Evolutionary conservation across 495 filamentous ascomycete species (phyloP).

Genomic region (Penicillium cinerascens): DNA sequence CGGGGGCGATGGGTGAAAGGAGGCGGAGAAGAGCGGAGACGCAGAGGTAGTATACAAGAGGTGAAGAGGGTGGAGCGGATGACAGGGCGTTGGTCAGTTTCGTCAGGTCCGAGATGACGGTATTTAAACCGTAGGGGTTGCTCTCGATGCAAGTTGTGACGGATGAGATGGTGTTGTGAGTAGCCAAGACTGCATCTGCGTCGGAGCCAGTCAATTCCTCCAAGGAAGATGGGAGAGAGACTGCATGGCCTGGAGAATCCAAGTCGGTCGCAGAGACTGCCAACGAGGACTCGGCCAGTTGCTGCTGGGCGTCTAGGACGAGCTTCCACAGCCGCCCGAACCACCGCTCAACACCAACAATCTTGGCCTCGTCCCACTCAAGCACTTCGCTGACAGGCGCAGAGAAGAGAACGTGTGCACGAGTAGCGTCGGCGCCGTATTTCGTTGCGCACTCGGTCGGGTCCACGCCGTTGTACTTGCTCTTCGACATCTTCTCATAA

Average conservation of each 20-base stretch:
- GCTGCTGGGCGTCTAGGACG: constrained; percentile 38
- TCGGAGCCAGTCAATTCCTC: constrained; percentile 46
- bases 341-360: constrained; percentile 78
- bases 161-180: constrained; percentile 63
- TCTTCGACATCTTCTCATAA: constrained; percentile 96
- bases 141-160: constrained; percentile 66
- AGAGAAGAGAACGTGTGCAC: constrained; percentile 84
- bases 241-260: constrained; percentile 17
- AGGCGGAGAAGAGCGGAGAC: constrained; percentile 59
- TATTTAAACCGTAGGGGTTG: constrained; percentile 71
- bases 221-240: constrained; percentile 25
- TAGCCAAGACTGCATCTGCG: constrained; percentile 55
- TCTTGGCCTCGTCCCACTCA: constrained; percentile 84
- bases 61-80: constrained; percentile 30
- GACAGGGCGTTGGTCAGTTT: constrained; percentile 66
- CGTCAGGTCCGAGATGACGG: constrained; percentile 76
- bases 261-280: constrained; percentile 18
- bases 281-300: constrained; percentile 21
- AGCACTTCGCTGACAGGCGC: constrained; percentile 78
- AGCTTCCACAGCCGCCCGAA: constrained; percentile 61
- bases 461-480: constrained; percentile 91
- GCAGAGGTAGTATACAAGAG: constrained; percentile 33
- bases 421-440: constrained; percentile 79
- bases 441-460: constrained; percentile 64
- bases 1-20: constrained; percentile 73